Conservation (phyloP, 2,329 filamentous ascomycete genomes). For the Colletotrichum eremochloae region DNA sequence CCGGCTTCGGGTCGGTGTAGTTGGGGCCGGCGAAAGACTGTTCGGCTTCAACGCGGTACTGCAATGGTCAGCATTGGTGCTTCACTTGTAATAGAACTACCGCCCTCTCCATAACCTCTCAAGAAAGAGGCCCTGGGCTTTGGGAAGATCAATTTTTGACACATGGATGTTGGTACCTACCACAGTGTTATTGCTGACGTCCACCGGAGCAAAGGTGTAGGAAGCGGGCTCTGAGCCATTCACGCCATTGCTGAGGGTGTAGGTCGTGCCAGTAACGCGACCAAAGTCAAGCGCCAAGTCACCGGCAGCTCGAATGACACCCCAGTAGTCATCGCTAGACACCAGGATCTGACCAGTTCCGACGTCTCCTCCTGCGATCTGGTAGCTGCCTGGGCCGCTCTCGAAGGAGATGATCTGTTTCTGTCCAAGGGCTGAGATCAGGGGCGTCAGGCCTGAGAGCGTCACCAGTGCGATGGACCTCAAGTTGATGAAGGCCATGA, state of each 20-base stretch:
- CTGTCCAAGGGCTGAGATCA: constrained; percentile 60
- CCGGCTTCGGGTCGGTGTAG: constrained; percentile 56
- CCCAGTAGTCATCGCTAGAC: constrained; percentile 73
- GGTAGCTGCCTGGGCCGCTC: constrained; percentile 44
- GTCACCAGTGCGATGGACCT: constrained; percentile 42
- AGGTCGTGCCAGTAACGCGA: constrained; percentile 76
- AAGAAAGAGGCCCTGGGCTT: too few species aligned
- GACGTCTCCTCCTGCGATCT: constrained; percentile 54
- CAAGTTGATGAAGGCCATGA: constrained; percentile 22
- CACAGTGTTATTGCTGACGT: constrained; percentile 61
- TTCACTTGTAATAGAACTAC: not conserved
- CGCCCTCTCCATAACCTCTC: not conserved
- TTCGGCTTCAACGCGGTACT: constrained; percentile 60
- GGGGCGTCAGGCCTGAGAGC: constrained; percentile 44
- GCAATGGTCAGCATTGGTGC: not conserved
- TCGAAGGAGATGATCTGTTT: constrained; percentile 61
- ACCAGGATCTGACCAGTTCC: constrained; percentile 65
- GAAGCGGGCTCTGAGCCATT: constrained; percentile 51
- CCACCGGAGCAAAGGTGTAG: constrained; percentile 60
- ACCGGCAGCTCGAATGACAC: constrained; percentile 75
- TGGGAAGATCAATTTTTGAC: not conserved
- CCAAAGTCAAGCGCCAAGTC: constrained; percentile 79
- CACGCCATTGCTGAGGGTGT: constrained; percentile 67
- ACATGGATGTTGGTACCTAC: constrained; percentile 49
- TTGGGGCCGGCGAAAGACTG: constrained; percentile 60